Conservation (phyloP, 768 basidiomycete species). For the Amanita phalloides region DNA sequence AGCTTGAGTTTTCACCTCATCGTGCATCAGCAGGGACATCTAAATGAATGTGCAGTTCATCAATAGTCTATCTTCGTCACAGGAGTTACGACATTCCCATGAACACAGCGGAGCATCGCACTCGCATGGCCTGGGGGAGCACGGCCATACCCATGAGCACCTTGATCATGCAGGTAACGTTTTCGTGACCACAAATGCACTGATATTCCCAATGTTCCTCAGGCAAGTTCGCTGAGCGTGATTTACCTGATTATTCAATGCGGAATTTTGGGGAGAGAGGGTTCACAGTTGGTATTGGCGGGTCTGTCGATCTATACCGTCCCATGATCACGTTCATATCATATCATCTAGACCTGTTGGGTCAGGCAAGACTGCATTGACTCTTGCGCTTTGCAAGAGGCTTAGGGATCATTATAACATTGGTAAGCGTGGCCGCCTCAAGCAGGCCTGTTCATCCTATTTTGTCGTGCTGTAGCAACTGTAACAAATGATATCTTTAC, state of each 20-base stretch:
- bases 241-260: constrained; percentile 77
- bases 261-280: constrained; percentile 89
- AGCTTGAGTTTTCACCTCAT: not conserved
- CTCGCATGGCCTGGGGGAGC: constrained; percentile 55
- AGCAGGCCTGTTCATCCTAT: not conserved
- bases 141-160: constrained; percentile 93
- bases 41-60: constrained; percentile 66
- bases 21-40: not conserved
- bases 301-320: constrained; percentile 39
- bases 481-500: constrained; percentile 99
- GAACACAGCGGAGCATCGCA: constrained; percentile 42
- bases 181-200: not conserved
- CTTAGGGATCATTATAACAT: constrained; percentile 84
- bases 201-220: constrained; percentile 1
- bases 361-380: constrained; percentile 93
- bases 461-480: constrained; percentile 43
- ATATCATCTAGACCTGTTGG: constrained; percentile 76
- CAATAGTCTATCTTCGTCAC: constrained; percentile 43
- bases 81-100: constrained; percentile 40
- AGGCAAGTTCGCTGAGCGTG: constrained; percentile 91
- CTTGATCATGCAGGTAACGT: constrained; percentile 75
- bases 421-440: constrained; percentile 35
- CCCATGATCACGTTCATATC: not conserved
- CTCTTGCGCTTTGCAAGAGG: constrained; percentile 78
- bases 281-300: constrained; percentile 97